Evolutionary conservation across 139 green algal genomes (phyloP).

Genomic region (Micromonas commoda): DNA sequence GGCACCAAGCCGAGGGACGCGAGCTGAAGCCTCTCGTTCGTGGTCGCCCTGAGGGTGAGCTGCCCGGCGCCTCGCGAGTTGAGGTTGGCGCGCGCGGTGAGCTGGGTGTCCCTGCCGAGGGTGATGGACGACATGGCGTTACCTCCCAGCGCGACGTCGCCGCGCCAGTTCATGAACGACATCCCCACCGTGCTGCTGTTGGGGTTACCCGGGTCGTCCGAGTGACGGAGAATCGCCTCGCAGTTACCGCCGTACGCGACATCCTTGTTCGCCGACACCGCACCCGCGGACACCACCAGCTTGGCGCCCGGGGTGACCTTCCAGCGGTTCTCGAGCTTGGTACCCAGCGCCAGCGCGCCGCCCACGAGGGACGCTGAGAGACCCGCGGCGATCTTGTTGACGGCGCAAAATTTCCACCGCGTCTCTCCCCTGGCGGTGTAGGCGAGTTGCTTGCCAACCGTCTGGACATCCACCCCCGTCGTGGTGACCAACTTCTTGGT

Average conservation of each 20-base stretch:
- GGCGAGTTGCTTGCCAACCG: constrained; percentile 58
- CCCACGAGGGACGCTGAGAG: constrained; percentile 33
- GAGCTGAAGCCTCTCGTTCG: constrained; percentile 49
- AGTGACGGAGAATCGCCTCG: constrained; percentile 30
- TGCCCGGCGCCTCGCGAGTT: constrained; percentile 45
- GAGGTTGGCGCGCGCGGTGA: constrained; percentile 38
- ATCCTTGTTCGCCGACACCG: constrained; percentile 43
- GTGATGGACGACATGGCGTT: constrained; percentile 53
- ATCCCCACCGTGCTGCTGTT: constrained; percentile 43
- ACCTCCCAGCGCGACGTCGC: constrained; percentile 53
- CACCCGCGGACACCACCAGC: constrained; percentile 38
- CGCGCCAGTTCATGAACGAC: constrained; percentile 55
- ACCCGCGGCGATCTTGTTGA: constrained; percentile 43
- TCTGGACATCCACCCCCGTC: constrained; percentile 55
- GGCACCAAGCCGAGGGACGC: constrained; percentile 37
- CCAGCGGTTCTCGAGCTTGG: constrained; percentile 34
- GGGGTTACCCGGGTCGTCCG: constrained; percentile 9
- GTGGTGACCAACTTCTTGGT: constrained; percentile 45
- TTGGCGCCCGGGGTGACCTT: constrained; percentile 33
- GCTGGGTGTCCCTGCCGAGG: constrained; percentile 32
- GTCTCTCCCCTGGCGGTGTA: constrained; percentile 62
- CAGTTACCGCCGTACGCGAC: constrained; percentile 35
- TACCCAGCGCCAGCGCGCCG: constrained; percentile 29
- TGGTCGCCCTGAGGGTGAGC: constrained; percentile 45
- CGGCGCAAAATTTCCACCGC: constrained; percentile 40